A percentile compares a stretch with the other conserved stretches of the same genome.
phyloP scores from a whole-genome alignment of 164 flowering plant species.

The Echeveria elegans region DNA sequence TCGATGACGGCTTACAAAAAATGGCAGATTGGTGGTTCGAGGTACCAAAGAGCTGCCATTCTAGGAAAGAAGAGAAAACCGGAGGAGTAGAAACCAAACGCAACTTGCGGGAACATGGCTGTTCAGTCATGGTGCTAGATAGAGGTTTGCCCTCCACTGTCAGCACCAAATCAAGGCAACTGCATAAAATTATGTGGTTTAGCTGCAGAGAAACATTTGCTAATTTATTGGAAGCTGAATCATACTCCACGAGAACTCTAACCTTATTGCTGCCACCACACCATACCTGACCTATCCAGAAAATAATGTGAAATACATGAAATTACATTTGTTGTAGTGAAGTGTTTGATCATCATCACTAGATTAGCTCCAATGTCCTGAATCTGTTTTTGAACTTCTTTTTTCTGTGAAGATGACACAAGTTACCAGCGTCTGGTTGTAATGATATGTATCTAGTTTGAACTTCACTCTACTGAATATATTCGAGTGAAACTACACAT shows the following conservation, averaged over 20 bases:
- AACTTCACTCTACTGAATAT: too few relatives aligned
- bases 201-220: conserved; percentile 14
- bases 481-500: too few relatives aligned
- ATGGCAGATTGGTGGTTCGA: conserved; percentile 83
- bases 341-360: not conserved
- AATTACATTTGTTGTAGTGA: not conserved
- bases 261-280: not conserved
- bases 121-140: not conserved
- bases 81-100: conserved; percentile 15
- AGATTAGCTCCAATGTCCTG: not conserved
- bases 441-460: too few relatives aligned
- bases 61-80: conserved; percentile 79
- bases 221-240: conserved; percentile 17
- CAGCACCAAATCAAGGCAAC: not conserved
- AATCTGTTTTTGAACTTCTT: not conserved
- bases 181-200: not conserved
- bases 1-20: conserved; percentile 77
- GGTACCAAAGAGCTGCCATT: conserved; percentile 73
- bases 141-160: not conserved
- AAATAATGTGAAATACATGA: too few relatives aligned
- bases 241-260: too few relatives aligned
- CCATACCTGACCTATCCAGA: not conserved
- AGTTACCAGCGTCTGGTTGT: too few relatives aligned
- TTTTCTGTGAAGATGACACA: too few relatives aligned
- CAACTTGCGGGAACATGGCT: not conserved